A percentile compares a stretch with the other conserved stretches of the same genome.
phyloP scores from a whole-genome alignment of 2,329 filamentous ascomycete genomes.

The Stromatinia cepivora region DNA sequence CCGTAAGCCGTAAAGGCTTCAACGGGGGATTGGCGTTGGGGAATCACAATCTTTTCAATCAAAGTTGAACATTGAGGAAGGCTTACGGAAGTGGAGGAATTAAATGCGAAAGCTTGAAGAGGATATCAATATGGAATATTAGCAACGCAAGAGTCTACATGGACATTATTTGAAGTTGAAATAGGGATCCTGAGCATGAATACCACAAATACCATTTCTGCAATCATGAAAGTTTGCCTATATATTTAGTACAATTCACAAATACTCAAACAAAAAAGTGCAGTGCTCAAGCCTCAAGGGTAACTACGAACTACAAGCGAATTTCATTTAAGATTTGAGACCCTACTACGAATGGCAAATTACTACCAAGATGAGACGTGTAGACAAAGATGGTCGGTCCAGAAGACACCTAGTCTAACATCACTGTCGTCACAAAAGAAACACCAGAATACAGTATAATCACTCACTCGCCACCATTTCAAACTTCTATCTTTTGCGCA shows the following conservation, averaged over 20 bases:
- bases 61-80: background rate
- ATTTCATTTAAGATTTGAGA: background rate
- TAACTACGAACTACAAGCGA: background rate
- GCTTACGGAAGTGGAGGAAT: accelerated
- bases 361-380: background rate
- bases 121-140: background rate
- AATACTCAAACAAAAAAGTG: background rate
- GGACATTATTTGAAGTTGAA: too few species aligned
- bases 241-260: background rate
- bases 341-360: background rate
- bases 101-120: background rate
- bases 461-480: background rate
- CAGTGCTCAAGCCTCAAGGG: background rate
- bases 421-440: background rate
- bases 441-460: background rate
- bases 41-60: background rate
- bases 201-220: too few species aligned
- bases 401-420: background rate
- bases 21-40: background rate
- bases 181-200: too few species aligned
- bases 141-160: background rate
- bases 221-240: too few species aligned
- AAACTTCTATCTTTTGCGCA: constrained; percentile 25
- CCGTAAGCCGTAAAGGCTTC: background rate
- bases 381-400: background rate